A percentile compares a stretch with the other conserved stretches of the same genome.
phyloP scores from a whole-genome alignment of 2,329 filamentous ascomycete species.

The Fragosphaeria purpurea region DNA sequence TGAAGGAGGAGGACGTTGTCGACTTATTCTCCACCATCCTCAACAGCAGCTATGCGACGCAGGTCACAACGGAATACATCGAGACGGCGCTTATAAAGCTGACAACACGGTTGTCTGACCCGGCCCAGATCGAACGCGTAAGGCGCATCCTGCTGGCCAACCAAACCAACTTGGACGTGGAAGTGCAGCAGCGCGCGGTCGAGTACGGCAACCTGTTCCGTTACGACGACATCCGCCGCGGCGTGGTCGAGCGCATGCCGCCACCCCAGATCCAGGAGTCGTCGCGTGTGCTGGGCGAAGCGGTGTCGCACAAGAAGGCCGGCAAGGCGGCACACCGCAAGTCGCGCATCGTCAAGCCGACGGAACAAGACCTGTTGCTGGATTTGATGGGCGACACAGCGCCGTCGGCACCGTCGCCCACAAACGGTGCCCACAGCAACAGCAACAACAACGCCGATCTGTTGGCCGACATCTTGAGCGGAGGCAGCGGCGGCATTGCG shows the following conservation, averaged over 20 bases:
- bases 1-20: constrained; percentile 82
- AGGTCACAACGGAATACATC: constrained; percentile 91
- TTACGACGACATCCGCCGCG: constrained; percentile 75
- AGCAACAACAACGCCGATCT: constrained; percentile 84
- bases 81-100: constrained; percentile 91
- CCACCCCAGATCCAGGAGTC: constrained; percentile 94
- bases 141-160: constrained; percentile 67
- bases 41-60: constrained; percentile 87
- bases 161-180: constrained; percentile 82
- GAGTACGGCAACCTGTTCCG: constrained; percentile 94
- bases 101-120: constrained; percentile 74
- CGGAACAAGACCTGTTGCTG: constrained; percentile 81
- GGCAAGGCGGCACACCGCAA: constrained; percentile 61
- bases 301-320: constrained; percentile 50
- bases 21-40: constrained; percentile 89
- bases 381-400: constrained; percentile 79
- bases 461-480: constrained; percentile 83
- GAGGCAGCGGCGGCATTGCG: constrained; percentile 43
- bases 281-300: constrained; percentile 78
- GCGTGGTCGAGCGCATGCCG: constrained; percentile 96
- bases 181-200: constrained; percentile 90
- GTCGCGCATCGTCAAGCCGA: constrained; percentile 68
- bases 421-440: constrained; percentile 54
- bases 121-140: constrained; percentile 77
- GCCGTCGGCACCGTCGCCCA: constrained; percentile 44